Evolutionary conservation across 2,329 filamentous ascomycete species (phyloP), one percentile per base, ranked within the genome.

Genomic region (Sclerotinia sclerotiorum): DNA sequence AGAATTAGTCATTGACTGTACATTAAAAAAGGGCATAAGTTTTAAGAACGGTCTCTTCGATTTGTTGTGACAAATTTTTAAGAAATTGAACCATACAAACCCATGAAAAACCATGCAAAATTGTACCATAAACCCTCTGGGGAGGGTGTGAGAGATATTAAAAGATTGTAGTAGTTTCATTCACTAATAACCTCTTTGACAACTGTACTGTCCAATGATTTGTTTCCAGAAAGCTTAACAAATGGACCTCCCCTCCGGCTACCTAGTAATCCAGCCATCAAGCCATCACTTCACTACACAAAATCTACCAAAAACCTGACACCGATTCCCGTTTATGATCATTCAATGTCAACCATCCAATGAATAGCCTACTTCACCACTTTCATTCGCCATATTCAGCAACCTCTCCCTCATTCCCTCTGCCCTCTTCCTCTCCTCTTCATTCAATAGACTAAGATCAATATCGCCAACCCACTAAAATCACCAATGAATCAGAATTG

Each of bases 341-440:
- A 27, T 39, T 27, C 60, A 39, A 39, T 7, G 8, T 72, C 65
- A 88, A 24, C 84, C 87, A 70, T 83, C 77, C 69, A 87, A 81
- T 29, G 87, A 89, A 75, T 83, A 93, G 24, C 88, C 89, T 46
- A 91, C 86, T 72, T 88, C 82, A 29, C 84, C 85, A 74, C 82
- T 85, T 73, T 83, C 84, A 68, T 78, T 80, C 19, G 89, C 90
- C 82, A 92, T 79, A 70, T 82, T 82, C 51, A 91, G 82, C 69
- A 92, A 79, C 63, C 85, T 82, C 69, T 81, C 80, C 70, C 88
- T 84, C 90, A 92, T 92, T 32, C 74, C 84, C 77, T 87, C 84
- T 0, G 90, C 89, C 72, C 83, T 80, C 73, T 73, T 74, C 71
- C 80, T 82, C 72, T 80, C 77, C 58, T 73, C 61, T 19, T 68